phyloP scores from a whole-genome alignment of 1,139 yeast genomes.

The Nakaseomyces uthaithaninus region DNA sequence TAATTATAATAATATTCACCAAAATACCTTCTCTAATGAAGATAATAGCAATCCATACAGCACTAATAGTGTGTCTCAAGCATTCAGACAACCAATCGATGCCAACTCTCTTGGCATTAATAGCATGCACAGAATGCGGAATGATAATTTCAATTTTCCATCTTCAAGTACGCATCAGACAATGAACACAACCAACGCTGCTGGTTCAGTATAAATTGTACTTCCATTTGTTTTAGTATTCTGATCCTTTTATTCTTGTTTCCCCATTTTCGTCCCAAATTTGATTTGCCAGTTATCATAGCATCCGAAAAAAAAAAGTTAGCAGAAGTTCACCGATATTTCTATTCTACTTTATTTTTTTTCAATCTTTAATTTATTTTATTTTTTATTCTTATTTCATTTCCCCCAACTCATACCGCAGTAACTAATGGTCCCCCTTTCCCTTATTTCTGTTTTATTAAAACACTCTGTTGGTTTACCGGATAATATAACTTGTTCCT shows the following conservation, averaged over 20 bases:
- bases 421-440: no score
- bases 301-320: no score
- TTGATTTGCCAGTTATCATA: no score
- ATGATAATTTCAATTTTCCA: slow-evolving; percentile 4
- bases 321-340: slow-evolving; percentile 6
- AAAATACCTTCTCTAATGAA: background rate
- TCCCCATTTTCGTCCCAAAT: background rate
- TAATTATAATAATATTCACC: slow-evolving; percentile 5
- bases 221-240: background rate
- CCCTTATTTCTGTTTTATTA: no score
- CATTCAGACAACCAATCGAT: slow-evolving; percentile 1
- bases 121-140: background rate
- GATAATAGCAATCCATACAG: background rate
- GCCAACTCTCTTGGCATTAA: slow-evolving; percentile 3
- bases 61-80: background rate
- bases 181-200: slow-evolving; percentile 3
- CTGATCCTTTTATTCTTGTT: background rate
- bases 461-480: no score
- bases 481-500: background rate
- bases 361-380: slow-evolving; percentile 6
- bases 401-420: slow-evolving; percentile 2
- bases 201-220: slow-evolving; percentile 3
- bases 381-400: slow-evolving; percentile 8
- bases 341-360: slow-evolving; percentile 3
- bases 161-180: background rate